Evolutionary conservation across 1,284 basidiomycete species (phyloP), one percentile per base, ranked within the genome.

Genomic region (Ceratorhiza oryzae-sativae): DNA sequence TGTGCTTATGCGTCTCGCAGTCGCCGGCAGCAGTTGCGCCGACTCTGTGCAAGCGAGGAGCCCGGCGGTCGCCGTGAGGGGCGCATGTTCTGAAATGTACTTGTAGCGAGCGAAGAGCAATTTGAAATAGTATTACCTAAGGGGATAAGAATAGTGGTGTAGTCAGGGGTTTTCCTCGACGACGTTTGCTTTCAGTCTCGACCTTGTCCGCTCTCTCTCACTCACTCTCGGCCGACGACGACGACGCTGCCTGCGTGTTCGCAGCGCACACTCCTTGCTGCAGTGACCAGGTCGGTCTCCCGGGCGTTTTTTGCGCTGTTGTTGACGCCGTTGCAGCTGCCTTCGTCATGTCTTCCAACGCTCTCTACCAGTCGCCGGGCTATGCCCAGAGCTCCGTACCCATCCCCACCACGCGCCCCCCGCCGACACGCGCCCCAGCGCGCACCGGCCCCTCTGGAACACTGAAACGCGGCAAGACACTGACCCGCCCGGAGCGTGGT

Each of bases 401-500:
- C 74, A 87, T 88, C 75, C 89, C 87, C 34, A 90, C 90, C 25
- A 84, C 86, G 73, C 85, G 86, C 72, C 83, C 84, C 65, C 77
- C 76, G 30, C 72, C 75, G n/a, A 75, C 71, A 30, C 85, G 88
- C 15, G 82, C 84, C 46, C 79, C 84, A 27, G 82, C 86, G 46
- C 51, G 63, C 36, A 71, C 59, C 13, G 58, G 32, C 41, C 65
- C 51, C 23, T 58, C 53, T 85, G 85, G 87, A 46, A 88, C 88
- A 63, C 84, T 93, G 72, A 89, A 90, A 68, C 87, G 95, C 73
- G 92, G 92, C 78, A 98, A 97, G 84, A 99, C 97, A 1, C 89
- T 99, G 76, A 98, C 94, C 67, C 87, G 95, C 71, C 97, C 97
- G 76, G 97, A 99, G 83, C 90, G 97, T 72, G 88, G 93, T 79